phyloP scores from a whole-genome alignment of 768 basidiomycete genomes.

The Clathrus columnatus region DNA sequence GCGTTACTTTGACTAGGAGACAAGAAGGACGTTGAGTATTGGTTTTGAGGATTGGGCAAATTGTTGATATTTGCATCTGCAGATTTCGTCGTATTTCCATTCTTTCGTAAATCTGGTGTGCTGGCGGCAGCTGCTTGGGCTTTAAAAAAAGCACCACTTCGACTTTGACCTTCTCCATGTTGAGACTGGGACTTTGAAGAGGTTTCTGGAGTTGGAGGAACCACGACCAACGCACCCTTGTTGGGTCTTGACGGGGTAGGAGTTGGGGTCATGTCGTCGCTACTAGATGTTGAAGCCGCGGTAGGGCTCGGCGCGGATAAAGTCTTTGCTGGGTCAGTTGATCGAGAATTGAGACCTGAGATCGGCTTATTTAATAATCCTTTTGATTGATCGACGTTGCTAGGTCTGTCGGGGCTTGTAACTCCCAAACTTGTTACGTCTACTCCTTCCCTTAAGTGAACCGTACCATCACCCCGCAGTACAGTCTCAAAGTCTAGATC shows the following conservation, averaged over 20 bases:
- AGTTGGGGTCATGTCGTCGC: constrained; percentile 19
- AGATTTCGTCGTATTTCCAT: background rate
- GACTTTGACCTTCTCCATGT: constrained; percentile 61
- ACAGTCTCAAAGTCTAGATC: constrained; percentile 81
- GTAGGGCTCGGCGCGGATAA: constrained; percentile 36
- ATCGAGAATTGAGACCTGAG: constrained; percentile 41
- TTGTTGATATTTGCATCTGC: background rate
- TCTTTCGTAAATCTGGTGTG: constrained; percentile 63
- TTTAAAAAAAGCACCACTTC: constrained; percentile 78
- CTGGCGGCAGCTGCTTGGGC: constrained; percentile 81
- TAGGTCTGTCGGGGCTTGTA: constrained; percentile 31
- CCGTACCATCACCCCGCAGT: constrained; percentile 55
- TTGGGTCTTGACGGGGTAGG: constrained; percentile 20
- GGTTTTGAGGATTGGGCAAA: background rate
- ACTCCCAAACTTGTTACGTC: constrained; percentile 62
- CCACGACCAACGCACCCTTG: background rate
- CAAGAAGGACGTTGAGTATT: background rate
- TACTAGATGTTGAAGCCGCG: constrained; percentile 25
- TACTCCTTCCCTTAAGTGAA: constrained; percentile 58
- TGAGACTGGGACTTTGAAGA: constrained; percentile 55
- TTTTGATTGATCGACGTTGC: constrained; percentile 25
- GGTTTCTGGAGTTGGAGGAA: constrained; percentile 45
- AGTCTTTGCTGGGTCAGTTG: constrained; percentile 58
- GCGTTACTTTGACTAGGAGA: constrained; percentile 2
- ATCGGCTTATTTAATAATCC: background rate